These are phyloP conservation scores for Mycena olivaceomarginata DNA, from an alignment of 768 basidiomycete genomes.

Conservation along the genomic window DNA sequence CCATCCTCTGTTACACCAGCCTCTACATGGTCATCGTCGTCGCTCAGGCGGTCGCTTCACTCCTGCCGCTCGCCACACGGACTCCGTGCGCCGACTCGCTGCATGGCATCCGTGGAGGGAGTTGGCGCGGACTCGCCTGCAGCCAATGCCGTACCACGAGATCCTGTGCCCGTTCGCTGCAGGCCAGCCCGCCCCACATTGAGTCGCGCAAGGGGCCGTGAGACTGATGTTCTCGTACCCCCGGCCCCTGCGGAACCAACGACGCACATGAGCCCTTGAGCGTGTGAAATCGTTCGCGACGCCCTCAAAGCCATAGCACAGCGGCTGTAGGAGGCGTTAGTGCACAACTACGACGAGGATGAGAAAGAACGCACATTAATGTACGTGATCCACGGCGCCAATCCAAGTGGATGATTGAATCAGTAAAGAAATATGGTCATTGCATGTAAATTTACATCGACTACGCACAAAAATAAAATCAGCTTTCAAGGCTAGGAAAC, in stretches of 20 bases:
- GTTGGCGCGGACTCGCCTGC: too few relatives aligned
- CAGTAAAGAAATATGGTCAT: neutral
- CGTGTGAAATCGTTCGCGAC: constrained; percentile 87
- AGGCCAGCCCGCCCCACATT: too few relatives aligned
- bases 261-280: constrained; percentile 76
- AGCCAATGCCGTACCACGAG: too few relatives aligned
- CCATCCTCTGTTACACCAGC: too few relatives aligned
- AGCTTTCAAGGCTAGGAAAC: neutral
- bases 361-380: constrained; percentile 61
- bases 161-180: too few relatives aligned
- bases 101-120: too few relatives aligned
- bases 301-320: constrained; percentile 86
- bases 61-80: too few relatives aligned
- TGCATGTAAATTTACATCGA: constrained; percentile 31
- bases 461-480: neutral
- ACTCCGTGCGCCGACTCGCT: too few relatives aligned
- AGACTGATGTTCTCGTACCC: constrained; percentile 75
- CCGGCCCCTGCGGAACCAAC: constrained; percentile 77
- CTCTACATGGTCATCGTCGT: too few relatives aligned
- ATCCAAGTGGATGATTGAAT: constrained; percentile 57
- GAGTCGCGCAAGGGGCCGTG: too few relatives aligned
- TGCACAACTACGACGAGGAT: neutral
- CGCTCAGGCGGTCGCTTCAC: too few relatives aligned
- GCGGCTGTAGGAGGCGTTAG: constrained; percentile 64
- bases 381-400: constrained; percentile 71